Evolutionary conservation across 2,329 filamentous ascomycete genomes (phyloP).

Genomic region (Aureobasidium sp.): DNA sequence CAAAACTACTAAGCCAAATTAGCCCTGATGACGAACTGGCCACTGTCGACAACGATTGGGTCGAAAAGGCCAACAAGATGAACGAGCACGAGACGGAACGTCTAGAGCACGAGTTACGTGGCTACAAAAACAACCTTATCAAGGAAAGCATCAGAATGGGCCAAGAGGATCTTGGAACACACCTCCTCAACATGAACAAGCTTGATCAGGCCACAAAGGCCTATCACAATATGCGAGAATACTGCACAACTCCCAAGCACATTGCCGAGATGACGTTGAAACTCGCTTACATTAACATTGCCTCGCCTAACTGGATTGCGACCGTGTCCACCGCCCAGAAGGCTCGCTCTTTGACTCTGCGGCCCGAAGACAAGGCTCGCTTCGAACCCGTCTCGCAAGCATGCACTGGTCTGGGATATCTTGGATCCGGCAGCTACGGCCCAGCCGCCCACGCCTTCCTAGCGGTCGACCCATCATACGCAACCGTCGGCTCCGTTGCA

Average conservation of each 20-base stretch:
- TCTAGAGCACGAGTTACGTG: slow-evolving; percentile 79
- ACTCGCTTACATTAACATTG: slow-evolving; percentile 66
- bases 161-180: slow-evolving; percentile 82
- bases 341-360: slow-evolving; percentile 36
- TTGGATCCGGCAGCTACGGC: slow-evolving; percentile 50
- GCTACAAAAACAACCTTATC: slow-evolving; percentile 93
- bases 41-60: slow-evolving; percentile 64
- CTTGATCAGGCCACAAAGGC: slow-evolving; percentile 66
- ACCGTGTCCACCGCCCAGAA: slow-evolving; percentile 51
- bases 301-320: slow-evolving; percentile 64
- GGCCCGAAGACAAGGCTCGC: slow-evolving; percentile 52
- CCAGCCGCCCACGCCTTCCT: slow-evolving; percentile 70
- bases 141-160: slow-evolving; percentile 98
- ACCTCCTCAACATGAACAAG: slow-evolving; percentile 65
- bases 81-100: slow-evolving; percentile 65
- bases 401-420: slow-evolving; percentile 55
- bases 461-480: slow-evolving; percentile 47
- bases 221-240: slow-evolving; percentile 81
- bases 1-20: slow-evolving; percentile 56
- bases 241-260: slow-evolving; percentile 76
- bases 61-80: slow-evolving; percentile 57
- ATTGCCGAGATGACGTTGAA: slow-evolving; percentile 76
- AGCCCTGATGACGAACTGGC: slow-evolving; percentile 64
- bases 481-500: slow-evolving; percentile 36
- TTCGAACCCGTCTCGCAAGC: slow-evolving; percentile 58